Conservation (phyloP, 306 rosid species). For the Cajanus cajan region DNA sequence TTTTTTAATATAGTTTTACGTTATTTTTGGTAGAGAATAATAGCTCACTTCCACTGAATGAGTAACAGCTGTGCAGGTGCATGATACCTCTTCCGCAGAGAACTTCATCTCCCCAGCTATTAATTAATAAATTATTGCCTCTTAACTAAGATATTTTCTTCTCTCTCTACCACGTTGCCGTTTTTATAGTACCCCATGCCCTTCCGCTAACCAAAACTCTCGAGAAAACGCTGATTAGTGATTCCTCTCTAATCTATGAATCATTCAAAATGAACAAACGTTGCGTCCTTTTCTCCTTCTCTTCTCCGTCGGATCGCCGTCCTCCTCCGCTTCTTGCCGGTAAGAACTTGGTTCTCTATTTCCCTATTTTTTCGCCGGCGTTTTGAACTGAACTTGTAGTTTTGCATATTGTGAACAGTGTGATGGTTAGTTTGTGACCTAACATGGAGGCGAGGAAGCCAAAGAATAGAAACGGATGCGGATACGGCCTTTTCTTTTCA, state of each 20-base stretch:
- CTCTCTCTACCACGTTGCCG: conserved; percentile 38
- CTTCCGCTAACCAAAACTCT: neutral
- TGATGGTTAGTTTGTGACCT: neutral
- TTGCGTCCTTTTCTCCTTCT: neutral
- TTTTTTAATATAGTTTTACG: too few species aligned
- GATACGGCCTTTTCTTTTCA: conserved; percentile 13
- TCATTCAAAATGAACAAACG: neutral
- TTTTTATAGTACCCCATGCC: neutral
- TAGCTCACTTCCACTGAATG: neutral
- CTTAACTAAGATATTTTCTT: conserved; percentile 41
- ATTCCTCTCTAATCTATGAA: neutral
- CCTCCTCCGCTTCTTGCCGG: neutral
- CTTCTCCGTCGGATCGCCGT: conserved; percentile 24
- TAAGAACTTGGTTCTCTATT: neutral
- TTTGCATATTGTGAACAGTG: conserved; percentile 26
- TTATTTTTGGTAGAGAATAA: too few species aligned
- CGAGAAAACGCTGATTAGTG: neutral
- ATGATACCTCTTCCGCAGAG: neutral
- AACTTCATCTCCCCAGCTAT: neutral
- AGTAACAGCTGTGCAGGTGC: neutral
- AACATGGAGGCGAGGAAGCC: neutral
- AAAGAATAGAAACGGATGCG: conserved; percentile 9
- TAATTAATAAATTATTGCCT: conserved; percentile 8
- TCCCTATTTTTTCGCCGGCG: too few species aligned
- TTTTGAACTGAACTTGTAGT: neutral